Evolutionary conservation across 208 protist genomes (phyloP), one percentile per base, ranked within the genome.

Genomic region (Acanthamoeba healyi): DNA sequence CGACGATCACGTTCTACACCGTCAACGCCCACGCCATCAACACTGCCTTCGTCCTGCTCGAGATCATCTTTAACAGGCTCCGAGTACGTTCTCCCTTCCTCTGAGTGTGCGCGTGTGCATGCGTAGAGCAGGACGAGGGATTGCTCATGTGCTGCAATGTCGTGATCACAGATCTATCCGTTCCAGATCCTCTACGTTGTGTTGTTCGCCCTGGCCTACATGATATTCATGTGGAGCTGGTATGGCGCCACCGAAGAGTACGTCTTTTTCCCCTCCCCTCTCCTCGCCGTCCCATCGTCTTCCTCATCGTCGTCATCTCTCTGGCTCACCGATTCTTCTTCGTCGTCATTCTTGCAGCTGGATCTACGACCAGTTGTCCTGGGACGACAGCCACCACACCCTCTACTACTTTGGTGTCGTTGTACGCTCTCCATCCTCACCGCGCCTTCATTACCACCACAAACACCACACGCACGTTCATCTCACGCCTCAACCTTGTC

Each of bases 191-290:
- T 51, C 32, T 82, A 54, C 44, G 72, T 82, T 2, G 2, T 82
- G 22, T 24, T 51, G 24, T 82, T 82, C 12, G 72, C 72, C 26
- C 24, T 82, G 26, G 72, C 72, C 34, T 82, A 82, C 72, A 82
- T 82, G 72, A 54, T 82, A 24, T 82, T 82, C 72, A 82, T 82
- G 72, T 82, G 72, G 72, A 82, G 38, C 72, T 82, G 72, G 72
- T 82, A 54, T 82, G 72, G 40, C 44, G 72, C 40, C 10, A 51
- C 72, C 22, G 72, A 82, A 1, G 38, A 51, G 72, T 82, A 82
- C 38, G 72, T 51, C 2, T 32, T 38, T 29, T n/a, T 32, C 38
- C 67, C 15, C 38, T 3, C 19, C 14, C 5, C 34, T 74, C 34
- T 19, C 6, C 12, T 1, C 19, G 29, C 14, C 65, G 2, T 79